These are phyloP conservation scores for Musa balbisiana DNA, from an alignment of 202 grass and related monocot species.

Conservation along the genomic window DNA sequence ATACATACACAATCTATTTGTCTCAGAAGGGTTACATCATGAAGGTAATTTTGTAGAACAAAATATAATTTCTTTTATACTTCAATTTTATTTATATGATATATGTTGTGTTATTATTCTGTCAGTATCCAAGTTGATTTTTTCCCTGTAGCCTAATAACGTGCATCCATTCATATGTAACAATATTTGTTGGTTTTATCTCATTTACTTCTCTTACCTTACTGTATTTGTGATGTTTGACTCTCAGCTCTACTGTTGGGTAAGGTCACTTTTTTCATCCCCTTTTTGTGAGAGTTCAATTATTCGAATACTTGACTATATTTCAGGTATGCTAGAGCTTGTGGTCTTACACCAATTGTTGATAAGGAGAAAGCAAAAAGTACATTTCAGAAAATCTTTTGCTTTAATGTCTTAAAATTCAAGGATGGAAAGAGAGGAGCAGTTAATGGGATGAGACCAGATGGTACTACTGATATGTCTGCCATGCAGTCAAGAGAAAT, in stretches of 20 bases:
- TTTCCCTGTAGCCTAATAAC: too few species aligned
- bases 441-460: constrained; percentile 83
- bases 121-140: neutral
- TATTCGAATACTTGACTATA: neutral
- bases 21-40: neutral
- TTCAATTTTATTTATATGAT: neutral
- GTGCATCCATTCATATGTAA: neutral
- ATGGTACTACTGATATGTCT: constrained; percentile 76
- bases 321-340: constrained; percentile 73
- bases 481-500: constrained; percentile 93
- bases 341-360: constrained; percentile 55
- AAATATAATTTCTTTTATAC: neutral
- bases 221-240: neutral
- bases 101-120: neutral
- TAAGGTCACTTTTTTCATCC: neutral
- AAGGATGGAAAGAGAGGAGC: constrained; percentile 77
- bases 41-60: neutral
- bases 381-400: constrained; percentile 60
- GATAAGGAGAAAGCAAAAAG: constrained; percentile 79
- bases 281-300: neutral
- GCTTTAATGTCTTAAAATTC: constrained; percentile 87
- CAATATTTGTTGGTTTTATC: constrained; percentile 13
- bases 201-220: neutral
- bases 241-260: neutral
- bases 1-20: neutral